Conservation (phyloP, 805 yeast species). For the Zygosaccharomyces siamensis region DNA sequence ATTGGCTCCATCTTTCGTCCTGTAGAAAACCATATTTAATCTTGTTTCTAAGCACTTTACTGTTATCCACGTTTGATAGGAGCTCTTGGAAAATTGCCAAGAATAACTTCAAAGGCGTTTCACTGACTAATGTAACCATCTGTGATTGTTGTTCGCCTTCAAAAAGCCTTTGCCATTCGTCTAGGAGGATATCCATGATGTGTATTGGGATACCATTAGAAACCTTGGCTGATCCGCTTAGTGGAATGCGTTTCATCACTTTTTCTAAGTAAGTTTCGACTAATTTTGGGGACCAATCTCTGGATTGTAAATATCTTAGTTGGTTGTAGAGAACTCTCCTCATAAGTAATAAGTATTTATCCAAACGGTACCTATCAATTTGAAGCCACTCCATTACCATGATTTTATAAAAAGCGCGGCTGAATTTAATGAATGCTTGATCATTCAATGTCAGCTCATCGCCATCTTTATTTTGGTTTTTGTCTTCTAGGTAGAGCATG, state of each 20-base stretch:
- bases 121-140: constrained; percentile 34
- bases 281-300: constrained; percentile 50
- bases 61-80: constrained; percentile 41
- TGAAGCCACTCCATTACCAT: constrained; percentile 76
- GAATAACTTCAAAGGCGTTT: constrained; percentile 51
- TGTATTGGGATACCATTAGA: constrained; percentile 82
- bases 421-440: constrained; percentile 45
- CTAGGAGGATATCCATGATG: constrained; percentile 74
- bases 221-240: constrained; percentile 54
- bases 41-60: constrained; percentile 61
- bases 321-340: constrained; percentile 69
- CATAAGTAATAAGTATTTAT: constrained; percentile 76
- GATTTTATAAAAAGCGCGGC: constrained; percentile 75
- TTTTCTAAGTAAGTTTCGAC: constrained; percentile 44
- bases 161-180: constrained; percentile 70
- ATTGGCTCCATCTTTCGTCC: constrained; percentile 57
- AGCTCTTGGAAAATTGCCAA: constrained; percentile 58
- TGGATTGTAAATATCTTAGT: constrained; percentile 48
- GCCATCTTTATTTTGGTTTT: constrained; percentile 24
- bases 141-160: constrained; percentile 42
- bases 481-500: constrained; percentile 24
- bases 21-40: constrained; percentile 60
- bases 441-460: constrained; percentile 23
- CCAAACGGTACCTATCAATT: constrained; percentile 79
- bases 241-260: constrained; percentile 42